These are phyloP conservation scores for Hypoxylon sp. DNA, from an alignment of 2,329 filamentous ascomycete species.

Conservation along the genomic window DNA sequence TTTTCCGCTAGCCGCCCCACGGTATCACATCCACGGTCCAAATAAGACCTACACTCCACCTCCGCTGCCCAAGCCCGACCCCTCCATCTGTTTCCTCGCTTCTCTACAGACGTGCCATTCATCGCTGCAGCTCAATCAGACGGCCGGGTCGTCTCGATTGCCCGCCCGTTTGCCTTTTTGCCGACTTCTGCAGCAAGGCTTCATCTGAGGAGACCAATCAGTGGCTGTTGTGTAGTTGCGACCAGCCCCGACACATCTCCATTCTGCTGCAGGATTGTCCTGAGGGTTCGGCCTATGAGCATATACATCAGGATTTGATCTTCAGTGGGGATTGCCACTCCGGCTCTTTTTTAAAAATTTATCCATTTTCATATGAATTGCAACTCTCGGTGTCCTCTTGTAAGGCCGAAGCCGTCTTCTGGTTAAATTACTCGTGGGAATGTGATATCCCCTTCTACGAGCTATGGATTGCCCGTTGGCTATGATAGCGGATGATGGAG, in stretches of 20 bases:
- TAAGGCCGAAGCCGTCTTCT: constrained; percentile 29
- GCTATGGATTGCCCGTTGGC: constrained; percentile 63
- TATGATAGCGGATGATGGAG: constrained; percentile 58
- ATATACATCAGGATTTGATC: constrained; percentile 46
- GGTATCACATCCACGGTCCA: constrained; percentile 51
- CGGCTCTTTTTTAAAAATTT: constrained; percentile 32
- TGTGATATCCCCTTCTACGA: constrained; percentile 60
- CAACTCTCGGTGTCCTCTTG: constrained; percentile 22
- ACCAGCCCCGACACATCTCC: constrained; percentile 43
- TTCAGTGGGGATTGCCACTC: constrained; percentile 47
- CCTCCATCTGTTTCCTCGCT: constrained; percentile 49
- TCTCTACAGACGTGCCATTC: constrained; percentile 47
- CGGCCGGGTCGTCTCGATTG: constrained; percentile 48
- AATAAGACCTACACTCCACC: constrained; percentile 53
- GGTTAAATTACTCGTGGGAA: constrained; percentile 40
- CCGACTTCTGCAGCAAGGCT: constrained; percentile 41
- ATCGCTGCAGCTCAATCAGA: constrained; percentile 47
- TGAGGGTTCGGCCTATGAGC: constrained; percentile 45
- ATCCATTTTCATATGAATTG: constrained; percentile 34
- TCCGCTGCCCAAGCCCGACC: constrained; percentile 52
- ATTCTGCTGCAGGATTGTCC: constrained; percentile 44
- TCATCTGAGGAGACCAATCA: constrained; percentile 40
- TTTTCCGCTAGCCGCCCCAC: constrained; percentile 53
- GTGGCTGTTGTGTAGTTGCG: constrained; percentile 28
- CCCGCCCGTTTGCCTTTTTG: constrained; percentile 44